phyloP scores from a whole-genome alignment of 164 flowering plant genomes.

The Macadamia tetraphylla region DNA sequence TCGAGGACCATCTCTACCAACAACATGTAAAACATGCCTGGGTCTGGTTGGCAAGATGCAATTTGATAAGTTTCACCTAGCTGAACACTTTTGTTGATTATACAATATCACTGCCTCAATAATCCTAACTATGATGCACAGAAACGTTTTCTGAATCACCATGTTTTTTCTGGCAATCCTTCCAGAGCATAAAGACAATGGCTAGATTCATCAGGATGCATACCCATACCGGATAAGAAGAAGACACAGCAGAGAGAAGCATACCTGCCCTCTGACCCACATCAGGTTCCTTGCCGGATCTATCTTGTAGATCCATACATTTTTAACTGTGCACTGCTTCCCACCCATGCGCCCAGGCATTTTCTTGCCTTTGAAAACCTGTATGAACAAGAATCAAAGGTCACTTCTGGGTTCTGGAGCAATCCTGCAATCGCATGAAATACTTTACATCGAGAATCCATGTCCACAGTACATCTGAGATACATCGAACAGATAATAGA shows the following conservation, averaged over 20 bases:
- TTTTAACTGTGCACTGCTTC: constrained; percentile 70
- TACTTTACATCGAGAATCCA: no score
- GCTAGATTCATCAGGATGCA: neutral
- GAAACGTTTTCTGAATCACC: neutral
- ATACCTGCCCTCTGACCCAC: constrained; percentile 94
- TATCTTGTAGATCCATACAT: constrained; percentile 88
- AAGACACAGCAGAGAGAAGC: constrained; percentile 11
- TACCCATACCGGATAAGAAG: neutral
- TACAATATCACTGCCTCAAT: no score
- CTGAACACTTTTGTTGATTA: no score
- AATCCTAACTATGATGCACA: neutral
- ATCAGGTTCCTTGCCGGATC: constrained; percentile 84
- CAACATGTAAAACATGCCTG: neutral
- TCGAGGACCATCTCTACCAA: neutral
- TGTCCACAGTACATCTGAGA: no score
- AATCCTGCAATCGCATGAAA: no score
- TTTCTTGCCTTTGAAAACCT: constrained; percentile 87
- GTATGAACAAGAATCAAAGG: constrained; percentile 10
- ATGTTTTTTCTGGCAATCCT: neutral
- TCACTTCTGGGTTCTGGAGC: neutral
- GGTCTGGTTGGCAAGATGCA: no score
- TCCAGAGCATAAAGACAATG: neutral
- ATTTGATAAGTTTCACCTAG: no score
- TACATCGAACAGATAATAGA: no score
- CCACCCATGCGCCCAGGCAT: constrained; percentile 99